These are phyloP conservation scores for Termitomyces sp. DNA, from an alignment of 768 basidiomycete species.

Conservation along the genomic window DNA sequence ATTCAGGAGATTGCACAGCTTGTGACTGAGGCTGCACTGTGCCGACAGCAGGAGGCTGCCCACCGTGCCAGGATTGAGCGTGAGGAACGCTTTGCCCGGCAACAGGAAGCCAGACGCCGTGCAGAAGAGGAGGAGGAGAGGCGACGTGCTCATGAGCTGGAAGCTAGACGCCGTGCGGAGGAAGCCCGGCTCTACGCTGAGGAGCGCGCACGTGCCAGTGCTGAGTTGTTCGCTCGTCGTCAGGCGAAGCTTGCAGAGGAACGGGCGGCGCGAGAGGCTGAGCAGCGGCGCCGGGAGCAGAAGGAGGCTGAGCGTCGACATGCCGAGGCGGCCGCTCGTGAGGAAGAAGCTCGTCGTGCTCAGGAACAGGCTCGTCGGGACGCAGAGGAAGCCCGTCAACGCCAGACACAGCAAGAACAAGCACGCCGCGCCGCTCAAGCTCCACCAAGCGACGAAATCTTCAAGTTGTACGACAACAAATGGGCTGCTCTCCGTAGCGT, in stretches of 20 bases:
- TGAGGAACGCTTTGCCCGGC: neutral
- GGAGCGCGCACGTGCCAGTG: neutral
- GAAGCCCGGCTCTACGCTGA: neutral
- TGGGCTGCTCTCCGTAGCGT: conserved; percentile 10
- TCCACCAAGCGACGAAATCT: neutral
- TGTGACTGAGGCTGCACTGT: neutral
- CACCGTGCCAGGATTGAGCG: neutral
- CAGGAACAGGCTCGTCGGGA: conserved; percentile 4
- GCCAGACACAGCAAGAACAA: conserved; percentile 2
- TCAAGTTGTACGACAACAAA: conserved; percentile 18
- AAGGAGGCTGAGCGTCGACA: conserved; percentile 8
- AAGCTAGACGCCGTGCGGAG: neutral
- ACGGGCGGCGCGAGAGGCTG: neutral
- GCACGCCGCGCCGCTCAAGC: neutral
- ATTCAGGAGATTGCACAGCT: conserved; percentile 6
- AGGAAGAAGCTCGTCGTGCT: conserved; percentile 5
- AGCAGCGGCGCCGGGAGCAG: conserved; percentile 2
- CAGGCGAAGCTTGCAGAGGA: conserved; percentile 5
- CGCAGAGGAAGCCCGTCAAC: conserved; percentile 4
- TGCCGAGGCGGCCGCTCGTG: neutral
- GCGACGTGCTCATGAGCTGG: neutral
- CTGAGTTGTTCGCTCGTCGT: neutral
- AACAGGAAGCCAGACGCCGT: conserved; percentile 5
- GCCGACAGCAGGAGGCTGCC: conserved; percentile 4
- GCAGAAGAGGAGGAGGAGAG: neutral